These are phyloP conservation scores for Xanthoparmelia taractica DNA, from an alignment of 495 filamentous ascomycete genomes.

Conservation along the genomic window DNA sequence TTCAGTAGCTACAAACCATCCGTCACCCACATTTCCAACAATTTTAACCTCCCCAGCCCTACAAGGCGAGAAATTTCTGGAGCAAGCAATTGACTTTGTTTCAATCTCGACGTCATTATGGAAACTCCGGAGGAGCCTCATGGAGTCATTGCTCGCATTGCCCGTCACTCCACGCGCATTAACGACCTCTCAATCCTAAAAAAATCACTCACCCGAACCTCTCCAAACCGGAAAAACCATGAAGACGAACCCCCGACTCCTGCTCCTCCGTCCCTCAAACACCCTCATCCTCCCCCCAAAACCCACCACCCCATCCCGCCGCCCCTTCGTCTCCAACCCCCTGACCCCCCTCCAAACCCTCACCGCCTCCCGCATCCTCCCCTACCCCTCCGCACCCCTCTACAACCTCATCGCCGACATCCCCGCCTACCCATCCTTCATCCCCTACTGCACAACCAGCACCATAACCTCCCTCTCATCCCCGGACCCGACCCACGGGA, in stretches of 20 bases:
- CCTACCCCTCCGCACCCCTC: conserved; percentile 60
- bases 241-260: conserved; percentile 7
- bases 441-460: conserved; percentile 73
- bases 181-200: background rate
- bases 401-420: conserved; percentile 82
- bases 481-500: conserved; percentile 38
- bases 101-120: background rate
- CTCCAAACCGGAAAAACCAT: too few species aligned
- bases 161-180: background rate
- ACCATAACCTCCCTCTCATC: conserved; percentile 54
- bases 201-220: too few species aligned
- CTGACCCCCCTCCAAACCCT: conserved; percentile 46
- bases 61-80: too few species aligned
- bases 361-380: conserved; percentile 67
- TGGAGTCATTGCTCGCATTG: background rate
- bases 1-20: too few species aligned
- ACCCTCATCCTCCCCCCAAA: background rate
- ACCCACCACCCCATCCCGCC: background rate
- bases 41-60: too few species aligned
- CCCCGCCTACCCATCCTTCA: conserved; percentile 68
- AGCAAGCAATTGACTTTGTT: background rate
- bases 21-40: too few species aligned
- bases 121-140: background rate
- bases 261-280: conserved; percentile 18
- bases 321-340: conserved; percentile 27